Base-by-base conservation (phyloP, 352 stramenopile genomes). In the Globisporangium orthogonon region DNA sequence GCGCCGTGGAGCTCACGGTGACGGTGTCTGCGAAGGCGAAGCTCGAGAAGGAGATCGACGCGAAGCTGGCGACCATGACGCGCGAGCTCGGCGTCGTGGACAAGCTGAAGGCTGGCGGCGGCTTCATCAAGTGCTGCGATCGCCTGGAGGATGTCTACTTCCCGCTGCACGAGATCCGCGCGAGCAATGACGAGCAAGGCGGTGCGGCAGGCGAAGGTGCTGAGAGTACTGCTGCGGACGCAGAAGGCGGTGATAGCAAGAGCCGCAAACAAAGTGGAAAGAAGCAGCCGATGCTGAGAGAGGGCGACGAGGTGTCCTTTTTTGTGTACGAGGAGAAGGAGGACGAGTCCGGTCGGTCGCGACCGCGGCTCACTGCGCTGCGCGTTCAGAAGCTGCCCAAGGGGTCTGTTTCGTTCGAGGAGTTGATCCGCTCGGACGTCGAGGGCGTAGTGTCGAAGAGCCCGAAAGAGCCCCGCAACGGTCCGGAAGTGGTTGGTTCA, bases 251-350 rank as follows among this genome's bases (percentile, higher is more conserved):
- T 45, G 43, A 53, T 2, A 18, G 6, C 11, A 67, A 39, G 49
- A 9, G 58, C 50, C 52, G 53, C 10, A 40, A 41, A 35, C 48
- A 33, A 15, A 37, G 46, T 9, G 39, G 46, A 4, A 65, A 54
- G 29, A 59, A 58, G 45, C 49, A 58, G 45, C 49, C 35, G 15
- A 14, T 39, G 13, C 41, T 91, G 10, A 75, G 73, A 7, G 76
- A 89, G 31, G 76, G 81, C 15, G 81, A 89, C 56, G 74, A 89
- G 52, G 81, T 92, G 0, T 90, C 83, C 47, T 92, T 92, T 63
- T 90, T 76, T 43, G 76, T 92, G 23, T 81, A 86, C 39, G 78
- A 88, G 56, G 83, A 89, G 37, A 68, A 77, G 18, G 78, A 86
- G 28, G 70, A 77, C 23, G 67, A 81, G 0, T 73, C 67, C 0